Evolutionary conservation across 2,329 filamentous ascomycete species (phyloP).

Genomic region (Pestalotiopsis sp.): DNA sequence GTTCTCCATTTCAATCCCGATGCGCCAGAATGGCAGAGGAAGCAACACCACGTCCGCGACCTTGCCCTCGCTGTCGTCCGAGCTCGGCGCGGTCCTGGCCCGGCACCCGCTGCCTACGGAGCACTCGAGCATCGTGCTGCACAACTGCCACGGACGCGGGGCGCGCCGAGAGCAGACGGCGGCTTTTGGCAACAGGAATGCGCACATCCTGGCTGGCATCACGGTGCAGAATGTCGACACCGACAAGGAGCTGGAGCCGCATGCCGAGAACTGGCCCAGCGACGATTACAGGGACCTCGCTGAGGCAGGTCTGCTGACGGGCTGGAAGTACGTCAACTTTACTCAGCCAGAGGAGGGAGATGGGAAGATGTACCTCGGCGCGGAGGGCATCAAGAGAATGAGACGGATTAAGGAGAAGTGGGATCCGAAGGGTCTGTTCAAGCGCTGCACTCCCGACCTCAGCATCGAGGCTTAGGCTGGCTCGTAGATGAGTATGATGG

Average conservation of each 20-base stretch:
- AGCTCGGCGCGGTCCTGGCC: constrained; percentile 9
- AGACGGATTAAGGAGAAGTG: constrained; percentile 7
- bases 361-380: constrained; percentile 13
- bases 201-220: constrained; percentile 8
- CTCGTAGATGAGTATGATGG: too few species aligned
- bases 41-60: background rate
- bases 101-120: constrained; percentile 9
- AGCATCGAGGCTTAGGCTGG: background rate
- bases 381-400: constrained; percentile 8
- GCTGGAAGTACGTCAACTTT: constrained; percentile 14
- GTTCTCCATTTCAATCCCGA: constrained; percentile 9
- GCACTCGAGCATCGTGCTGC: constrained; percentile 8
- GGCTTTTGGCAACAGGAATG: constrained; percentile 9
- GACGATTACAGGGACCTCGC: constrained; percentile 4
- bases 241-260: background rate
- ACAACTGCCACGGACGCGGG: constrained; percentile 13
- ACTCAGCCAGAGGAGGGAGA: constrained; percentile 10
- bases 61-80: constrained; percentile 5
- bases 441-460: constrained; percentile 12
- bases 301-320: constrained; percentile 1
- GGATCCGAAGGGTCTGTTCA: constrained; percentile 5
- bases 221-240: background rate
- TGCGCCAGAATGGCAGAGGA: background rate
- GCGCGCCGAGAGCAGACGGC: background rate
- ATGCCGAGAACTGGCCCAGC: background rate